A percentile compares a stretch with the other conserved stretches of the same genome.
These are phyloP conservation scores for Laburnicola sp. DNA, from an alignment of 2,329 filamentous ascomycete species.

Conservation along the genomic window DNA sequence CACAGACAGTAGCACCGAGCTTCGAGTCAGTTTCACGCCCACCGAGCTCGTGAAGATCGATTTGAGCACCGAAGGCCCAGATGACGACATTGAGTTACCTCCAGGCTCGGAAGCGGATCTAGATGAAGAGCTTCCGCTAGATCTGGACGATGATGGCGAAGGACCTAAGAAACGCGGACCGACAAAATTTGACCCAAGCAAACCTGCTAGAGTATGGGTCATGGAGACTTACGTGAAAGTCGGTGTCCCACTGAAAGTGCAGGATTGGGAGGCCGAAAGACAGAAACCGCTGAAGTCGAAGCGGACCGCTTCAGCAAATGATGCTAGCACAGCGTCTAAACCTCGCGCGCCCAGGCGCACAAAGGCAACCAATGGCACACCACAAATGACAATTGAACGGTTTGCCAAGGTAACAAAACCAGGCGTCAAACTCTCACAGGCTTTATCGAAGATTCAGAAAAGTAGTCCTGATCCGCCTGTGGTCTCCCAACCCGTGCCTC, in stretches of 20 bases:
- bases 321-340: conserved; percentile 25
- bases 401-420: conserved; percentile 45
- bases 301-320: conserved; percentile 25
- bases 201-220: conserved; percentile 69
- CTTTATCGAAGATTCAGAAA: conserved; percentile 25
- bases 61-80: conserved; percentile 71
- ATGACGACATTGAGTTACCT: conserved; percentile 59
- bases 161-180: conserved; percentile 50
- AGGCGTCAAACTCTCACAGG: conserved; percentile 24
- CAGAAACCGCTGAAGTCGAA: conserved; percentile 29
- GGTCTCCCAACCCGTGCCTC: conserved; percentile 4
- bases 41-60: conserved; percentile 76
- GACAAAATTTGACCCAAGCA: conserved; percentile 65
- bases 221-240: conserved; percentile 65
- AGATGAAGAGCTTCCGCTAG: conserved; percentile 38
- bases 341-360: conserved; percentile 26
- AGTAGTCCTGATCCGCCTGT: background rate
- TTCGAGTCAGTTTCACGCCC: conserved; percentile 78
- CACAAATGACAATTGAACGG: conserved; percentile 29
- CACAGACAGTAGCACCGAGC: conserved; percentile 74
- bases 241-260: conserved; percentile 66
- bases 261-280: conserved; percentile 62
- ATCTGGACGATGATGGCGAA: conserved; percentile 37
- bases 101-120: conserved; percentile 28
- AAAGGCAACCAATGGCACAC: conserved; percentile 23